Base-by-base conservation (phyloP, 805 yeast species). In the Barnettozyma sucrosica region DNA sequence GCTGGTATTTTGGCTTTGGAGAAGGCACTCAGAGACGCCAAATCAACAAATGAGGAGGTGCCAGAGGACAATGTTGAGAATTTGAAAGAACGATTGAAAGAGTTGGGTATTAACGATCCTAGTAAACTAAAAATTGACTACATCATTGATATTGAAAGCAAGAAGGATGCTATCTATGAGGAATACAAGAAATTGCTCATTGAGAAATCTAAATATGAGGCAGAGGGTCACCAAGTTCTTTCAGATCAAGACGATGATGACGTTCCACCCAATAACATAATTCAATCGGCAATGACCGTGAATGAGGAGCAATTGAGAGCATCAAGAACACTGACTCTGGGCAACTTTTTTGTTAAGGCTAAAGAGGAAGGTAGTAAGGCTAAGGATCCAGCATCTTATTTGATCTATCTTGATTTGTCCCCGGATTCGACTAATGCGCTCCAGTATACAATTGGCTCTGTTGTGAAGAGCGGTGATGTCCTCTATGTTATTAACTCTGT, bases 381-480 rank as follows among this genome's bases (percentile, higher is more conserved):
- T 25, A 45, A 49, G 61, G 48, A 51, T 4, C 55, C 73, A n/a
- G 79, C 80, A 55, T 77, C 86, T 60, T 88, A 81, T 63, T 66
- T 89, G 42, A 75, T 89, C 19, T 88, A 93, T 58, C 77, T 85
- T 69, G 97, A 90, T 62, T 75, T 85, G 52, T 81, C 92, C 4
- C 85, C 88, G 0, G 97, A 89, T 61, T 83, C 95, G 2, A 72
- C 75, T 34, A 85, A 85, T 64, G 93, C 97, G 0, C 70, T 90
- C 20, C 93, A 88, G 58, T 89, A 96, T 85, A 79, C 89, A 38
- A 72, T 90, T 55, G 97, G 97, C 2, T 79, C 95, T 0, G 83
- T 89, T 0, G 71, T 89, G 41, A 84, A 82, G 20, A 89, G 87
- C 58, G 93, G 93, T 0, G 85, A 89, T 46, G 88, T 89, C 0